Percentiles rank a stretch among this genome's conserved stretches.
Evolutionary conservation across 257 asterid species (phyloP).

Genomic region (Nicotiana undulata): DNA sequence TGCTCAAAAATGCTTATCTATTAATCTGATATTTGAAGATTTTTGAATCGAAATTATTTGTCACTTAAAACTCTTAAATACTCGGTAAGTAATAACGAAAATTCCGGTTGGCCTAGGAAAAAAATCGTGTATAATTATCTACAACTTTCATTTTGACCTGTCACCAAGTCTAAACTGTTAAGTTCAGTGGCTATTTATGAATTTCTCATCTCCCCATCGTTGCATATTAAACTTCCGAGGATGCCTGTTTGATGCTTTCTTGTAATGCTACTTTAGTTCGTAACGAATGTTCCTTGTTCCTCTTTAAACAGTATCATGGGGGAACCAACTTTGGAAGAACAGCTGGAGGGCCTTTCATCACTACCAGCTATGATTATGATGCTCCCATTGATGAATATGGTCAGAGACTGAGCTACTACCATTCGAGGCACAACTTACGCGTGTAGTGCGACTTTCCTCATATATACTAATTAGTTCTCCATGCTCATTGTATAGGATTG

Average conservation of each 20-base stretch:
- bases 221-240: neutral
- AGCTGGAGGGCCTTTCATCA: slow-evolving; percentile 92
- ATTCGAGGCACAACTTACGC: neutral
- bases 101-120: neutral
- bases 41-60: neutral
- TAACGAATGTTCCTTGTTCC: neutral
- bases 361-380: slow-evolving; percentile 97
- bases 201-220: neutral
- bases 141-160: neutral
- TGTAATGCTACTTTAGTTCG: neutral
- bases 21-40: neutral
- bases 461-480: neutral
- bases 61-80: neutral
- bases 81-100: neutral
- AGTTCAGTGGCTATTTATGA: neutral
- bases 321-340: slow-evolving; percentile 97
- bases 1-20: neutral
- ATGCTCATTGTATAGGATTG: slow-evolving; percentile 44
- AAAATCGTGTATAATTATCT: neutral
- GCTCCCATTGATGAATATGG: slow-evolving; percentile 99
- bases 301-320: slow-evolving; percentile 68
- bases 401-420: slow-evolving; percentile 15
- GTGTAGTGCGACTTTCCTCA: neutral
- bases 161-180: neutral
- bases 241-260: neutral